Conservation (phyloP, 305 asterid species). For the Plantago rigida region DNA sequence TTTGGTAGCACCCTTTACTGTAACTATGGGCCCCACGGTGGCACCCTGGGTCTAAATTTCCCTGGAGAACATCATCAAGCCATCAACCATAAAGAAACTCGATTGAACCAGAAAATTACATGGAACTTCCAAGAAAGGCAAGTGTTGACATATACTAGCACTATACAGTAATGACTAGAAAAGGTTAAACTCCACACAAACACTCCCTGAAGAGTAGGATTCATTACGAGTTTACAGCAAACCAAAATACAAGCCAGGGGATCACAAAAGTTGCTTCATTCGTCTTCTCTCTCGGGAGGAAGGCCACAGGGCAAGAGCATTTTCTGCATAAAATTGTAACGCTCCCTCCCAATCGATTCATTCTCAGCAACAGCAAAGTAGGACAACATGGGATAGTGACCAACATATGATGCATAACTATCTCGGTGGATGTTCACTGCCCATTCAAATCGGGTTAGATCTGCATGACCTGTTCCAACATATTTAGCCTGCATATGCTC, state of each 20-base stretch:
- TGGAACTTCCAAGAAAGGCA: no score
- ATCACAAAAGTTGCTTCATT: slow-evolving; percentile 29
- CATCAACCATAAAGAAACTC: no score
- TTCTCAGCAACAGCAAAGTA: slow-evolving; percentile 90
- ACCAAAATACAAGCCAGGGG: not conserved
- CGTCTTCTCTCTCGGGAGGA: slow-evolving; percentile 94
- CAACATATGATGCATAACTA: slow-evolving; percentile 78
- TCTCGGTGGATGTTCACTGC: slow-evolving; percentile 93
- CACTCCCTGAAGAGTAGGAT: no score
- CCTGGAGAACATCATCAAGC: no score
- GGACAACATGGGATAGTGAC: slow-evolving; percentile 79
- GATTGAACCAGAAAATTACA: no score
- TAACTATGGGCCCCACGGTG: no score
- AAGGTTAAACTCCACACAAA: no score
- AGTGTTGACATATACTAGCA: no score
- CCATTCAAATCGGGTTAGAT: slow-evolving; percentile 93
- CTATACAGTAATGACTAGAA: no score
- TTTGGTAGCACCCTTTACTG: no score
- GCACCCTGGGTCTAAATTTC: no score
- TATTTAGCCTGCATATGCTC: slow-evolving; percentile 97
- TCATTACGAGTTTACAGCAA: no score
- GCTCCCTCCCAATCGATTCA: slow-evolving; percentile 92
- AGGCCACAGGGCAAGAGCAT: slow-evolving; percentile 91
- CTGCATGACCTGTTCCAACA: slow-evolving; percentile 98
- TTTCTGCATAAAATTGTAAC: slow-evolving; percentile 82